Conservation (phyloP, 768 basidiomycete species). For the Kwoniella shandongensis region DNA sequence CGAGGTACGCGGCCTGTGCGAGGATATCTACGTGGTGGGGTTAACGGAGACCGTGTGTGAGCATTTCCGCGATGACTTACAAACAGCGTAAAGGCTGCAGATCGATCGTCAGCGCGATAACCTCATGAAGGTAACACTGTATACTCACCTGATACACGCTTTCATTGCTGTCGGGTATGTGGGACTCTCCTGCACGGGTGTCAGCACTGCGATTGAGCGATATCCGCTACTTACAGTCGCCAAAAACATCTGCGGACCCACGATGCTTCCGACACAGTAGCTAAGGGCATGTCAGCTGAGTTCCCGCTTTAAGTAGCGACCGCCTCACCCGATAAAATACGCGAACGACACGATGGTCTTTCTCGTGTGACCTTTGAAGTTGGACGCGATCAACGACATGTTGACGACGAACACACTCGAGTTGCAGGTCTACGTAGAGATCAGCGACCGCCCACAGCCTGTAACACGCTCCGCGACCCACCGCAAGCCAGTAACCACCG, state of each 20-base stretch:
- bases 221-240: too few relatives aligned
- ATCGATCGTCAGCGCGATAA: conserved; percentile 4
- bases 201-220: too few relatives aligned
- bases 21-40: conserved; percentile 12
- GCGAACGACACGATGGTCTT: conserved; percentile 27
- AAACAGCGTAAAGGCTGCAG: conserved; percentile 25
- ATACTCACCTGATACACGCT: not conserved
- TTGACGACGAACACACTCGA: conserved; percentile 31
- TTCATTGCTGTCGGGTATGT: conserved; percentile 34
- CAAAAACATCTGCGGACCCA: too few relatives aligned
- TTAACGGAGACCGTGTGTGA: too few relatives aligned
- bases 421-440: conserved; percentile 24
- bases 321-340: conserved; percentile 1
- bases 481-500: conserved; percentile 22
- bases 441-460: not conserved
- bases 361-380: conserved; percentile 37
- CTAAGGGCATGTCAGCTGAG: too few relatives aligned
- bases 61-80: too few relatives aligned
- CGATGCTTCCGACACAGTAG: too few relatives aligned
- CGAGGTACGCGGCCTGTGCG: conserved; percentile 23
- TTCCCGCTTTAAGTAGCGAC: too few relatives aligned
- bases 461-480: not conserved
- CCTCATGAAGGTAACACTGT: too few relatives aligned
- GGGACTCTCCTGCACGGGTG: conserved; percentile 22
- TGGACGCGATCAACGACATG: conserved; percentile 26